phyloP scores from a whole-genome alignment of 2,329 filamentous ascomycete genomes.

The Aspergillus ibericus region DNA sequence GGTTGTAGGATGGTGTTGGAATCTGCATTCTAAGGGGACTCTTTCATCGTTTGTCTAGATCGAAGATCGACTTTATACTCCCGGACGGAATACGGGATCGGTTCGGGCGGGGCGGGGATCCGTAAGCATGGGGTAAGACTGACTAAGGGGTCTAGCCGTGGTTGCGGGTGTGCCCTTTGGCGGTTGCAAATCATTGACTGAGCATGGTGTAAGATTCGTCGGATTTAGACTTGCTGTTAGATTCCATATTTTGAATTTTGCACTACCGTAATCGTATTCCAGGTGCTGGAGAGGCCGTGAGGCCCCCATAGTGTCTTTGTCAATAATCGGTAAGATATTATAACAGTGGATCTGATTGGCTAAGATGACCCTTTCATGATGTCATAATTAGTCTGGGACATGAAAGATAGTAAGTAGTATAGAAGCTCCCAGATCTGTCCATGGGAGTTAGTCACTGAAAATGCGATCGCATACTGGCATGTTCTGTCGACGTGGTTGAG shows the following conservation, averaged over 20 bases:
- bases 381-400: not conserved
- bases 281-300: not conserved
- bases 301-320: not conserved
- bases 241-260: not conserved
- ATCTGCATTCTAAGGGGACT: not conserved
- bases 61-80: slow-evolving; percentile 6
- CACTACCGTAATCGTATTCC: not conserved
- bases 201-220: not conserved
- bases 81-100: not conserved
- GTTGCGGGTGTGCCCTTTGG: not conserved
- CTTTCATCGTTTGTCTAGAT: not conserved
- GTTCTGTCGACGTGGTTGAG: too few relatives aligned
- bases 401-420: not conserved
- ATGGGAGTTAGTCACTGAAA: too few relatives aligned
- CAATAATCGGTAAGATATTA: not conserved
- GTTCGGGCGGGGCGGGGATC: slow-evolving; percentile 3
- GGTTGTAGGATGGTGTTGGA: not conserved
- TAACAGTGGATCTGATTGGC: not conserved
- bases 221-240: not conserved
- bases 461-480: too few relatives aligned
- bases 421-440: not conserved
- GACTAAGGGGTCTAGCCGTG: not conserved
- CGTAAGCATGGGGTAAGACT: slow-evolving; percentile 10
- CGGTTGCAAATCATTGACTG: slow-evolving; percentile 1
- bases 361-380: not conserved